Evolutionary conservation across 2,329 filamentous ascomycete species (phyloP).

Genomic region (Aureobasidium sp.): DNA sequence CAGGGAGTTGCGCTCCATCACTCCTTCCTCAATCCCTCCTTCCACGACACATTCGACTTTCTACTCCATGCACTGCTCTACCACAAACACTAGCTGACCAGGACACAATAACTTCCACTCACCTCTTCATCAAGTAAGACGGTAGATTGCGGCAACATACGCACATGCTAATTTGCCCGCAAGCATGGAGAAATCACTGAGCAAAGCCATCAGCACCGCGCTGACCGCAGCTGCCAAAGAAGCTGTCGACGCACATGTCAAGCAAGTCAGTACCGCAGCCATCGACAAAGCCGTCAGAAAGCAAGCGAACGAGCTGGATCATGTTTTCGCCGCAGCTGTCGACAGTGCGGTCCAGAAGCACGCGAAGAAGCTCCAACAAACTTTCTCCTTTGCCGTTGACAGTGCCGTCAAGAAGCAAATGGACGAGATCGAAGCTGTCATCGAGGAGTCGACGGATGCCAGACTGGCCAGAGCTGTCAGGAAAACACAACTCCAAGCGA

Average conservation of each 20-base stretch:
- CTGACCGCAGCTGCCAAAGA: no score
- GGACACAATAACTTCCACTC: not conserved
- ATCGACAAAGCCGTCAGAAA: no score
- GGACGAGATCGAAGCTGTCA: not conserved
- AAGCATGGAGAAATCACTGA: not conserved
- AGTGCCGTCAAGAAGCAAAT: not conserved
- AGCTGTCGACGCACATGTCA: no score
- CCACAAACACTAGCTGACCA: not conserved
- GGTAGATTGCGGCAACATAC: not conserved
- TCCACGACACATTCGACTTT: not conserved
- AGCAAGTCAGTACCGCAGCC: no score
- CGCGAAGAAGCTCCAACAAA: no score
- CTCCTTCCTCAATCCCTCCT: not conserved
- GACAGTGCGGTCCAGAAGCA: not conserved
- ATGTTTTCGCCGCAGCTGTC: not conserved
- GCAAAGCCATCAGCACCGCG: no score
- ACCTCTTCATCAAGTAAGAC: not conserved
- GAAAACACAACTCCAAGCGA: not conserved
- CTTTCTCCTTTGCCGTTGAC: no score
- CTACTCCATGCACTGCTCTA: not conserved
- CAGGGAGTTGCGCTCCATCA: not conserved
- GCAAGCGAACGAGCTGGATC: no score
- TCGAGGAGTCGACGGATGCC: not conserved
- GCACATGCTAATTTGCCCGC: not conserved
- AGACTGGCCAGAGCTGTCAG: not conserved